phyloP scores from a whole-genome alignment of 768 basidiomycete genomes.

The Boletus pseudopeckii region DNA sequence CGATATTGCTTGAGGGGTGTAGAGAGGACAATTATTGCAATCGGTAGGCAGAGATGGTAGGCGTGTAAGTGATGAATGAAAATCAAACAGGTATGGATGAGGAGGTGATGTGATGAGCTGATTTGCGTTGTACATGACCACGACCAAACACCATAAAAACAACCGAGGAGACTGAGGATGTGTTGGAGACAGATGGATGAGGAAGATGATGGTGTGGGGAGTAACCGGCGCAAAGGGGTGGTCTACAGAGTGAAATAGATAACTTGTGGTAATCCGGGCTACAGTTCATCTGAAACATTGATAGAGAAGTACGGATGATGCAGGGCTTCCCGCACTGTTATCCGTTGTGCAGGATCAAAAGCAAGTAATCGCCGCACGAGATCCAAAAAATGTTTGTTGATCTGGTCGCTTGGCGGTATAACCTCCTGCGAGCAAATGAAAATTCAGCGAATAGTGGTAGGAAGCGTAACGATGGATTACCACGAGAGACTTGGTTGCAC shows the following conservation, averaged over 20 bases:
- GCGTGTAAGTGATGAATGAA: slow-evolving; percentile 16
- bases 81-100: slow-evolving; percentile 30
- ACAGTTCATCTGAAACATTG: slow-evolving; percentile 66
- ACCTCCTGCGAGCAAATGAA: slow-evolving; percentile 56
- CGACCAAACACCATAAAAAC: slow-evolving; percentile 36
- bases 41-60: slow-evolving; percentile 25
- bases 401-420: slow-evolving; percentile 69
- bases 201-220: slow-evolving; percentile 18
- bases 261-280: slow-evolving; percentile 34
- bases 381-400: slow-evolving; percentile 81
- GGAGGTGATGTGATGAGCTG: slow-evolving; percentile 26
- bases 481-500: slow-evolving; percentile 71
- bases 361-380: slow-evolving; percentile 83
- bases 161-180: slow-evolving; percentile 25
- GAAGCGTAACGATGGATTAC: slow-evolving; percentile 42
- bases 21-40: slow-evolving; percentile 27
- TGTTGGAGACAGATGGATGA: slow-evolving; percentile 25
- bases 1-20: slow-evolving; percentile 29
- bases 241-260: slow-evolving; percentile 36
- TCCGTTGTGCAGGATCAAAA: slow-evolving; percentile 86
- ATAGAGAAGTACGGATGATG: slow-evolving; percentile 82
- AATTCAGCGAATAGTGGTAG: neutral
- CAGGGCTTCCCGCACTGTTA: slow-evolving; percentile 85
- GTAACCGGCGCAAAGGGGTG: slow-evolving; percentile 24
- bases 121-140: slow-evolving; percentile 37